phyloP scores from a whole-genome alignment of 257 asterid species.

The Leptodermis oblonga region DNA sequence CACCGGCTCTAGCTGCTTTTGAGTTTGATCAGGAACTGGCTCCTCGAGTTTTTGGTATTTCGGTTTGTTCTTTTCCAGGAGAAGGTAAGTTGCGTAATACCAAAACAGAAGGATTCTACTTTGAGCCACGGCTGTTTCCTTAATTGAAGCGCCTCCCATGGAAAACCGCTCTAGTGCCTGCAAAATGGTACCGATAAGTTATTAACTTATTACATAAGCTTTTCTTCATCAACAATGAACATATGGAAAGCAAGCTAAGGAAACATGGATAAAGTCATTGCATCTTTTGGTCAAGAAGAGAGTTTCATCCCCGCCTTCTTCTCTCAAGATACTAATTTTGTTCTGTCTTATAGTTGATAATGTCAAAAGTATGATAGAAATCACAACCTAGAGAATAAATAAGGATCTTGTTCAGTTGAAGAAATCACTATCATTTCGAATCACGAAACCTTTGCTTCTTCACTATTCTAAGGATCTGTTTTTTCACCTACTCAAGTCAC shows the following conservation, averaged over 20 bases:
- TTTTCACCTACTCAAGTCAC: constrained; percentile 11
- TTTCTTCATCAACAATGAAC: not conserved
- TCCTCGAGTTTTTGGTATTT: constrained; percentile 76
- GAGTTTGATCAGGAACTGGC: constrained; percentile 38
- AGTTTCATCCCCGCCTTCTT: not conserved
- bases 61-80: constrained; percentile 89
- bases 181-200: constrained; percentile 5
- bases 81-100: constrained; percentile 85
- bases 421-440: not conserved
- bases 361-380: not conserved
- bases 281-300: not conserved
- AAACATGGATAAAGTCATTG: not conserved
- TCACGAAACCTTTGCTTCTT: not conserved
- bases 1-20: constrained; percentile 44
- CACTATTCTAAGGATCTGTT: constrained; percentile 2
- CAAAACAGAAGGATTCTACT: constrained; percentile 76
- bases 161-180: constrained; percentile 87
- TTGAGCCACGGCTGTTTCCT: constrained; percentile 74
- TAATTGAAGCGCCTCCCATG: constrained; percentile 67
- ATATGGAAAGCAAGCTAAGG: not conserved
- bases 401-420: not conserved
- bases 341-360: not conserved
- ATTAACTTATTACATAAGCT: not conserved
- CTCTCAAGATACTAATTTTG: not conserved
- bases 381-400: not conserved